Evolutionary conservation across 2,329 filamentous ascomycete species (phyloP).

Genomic region (Venturia asperata): DNA sequence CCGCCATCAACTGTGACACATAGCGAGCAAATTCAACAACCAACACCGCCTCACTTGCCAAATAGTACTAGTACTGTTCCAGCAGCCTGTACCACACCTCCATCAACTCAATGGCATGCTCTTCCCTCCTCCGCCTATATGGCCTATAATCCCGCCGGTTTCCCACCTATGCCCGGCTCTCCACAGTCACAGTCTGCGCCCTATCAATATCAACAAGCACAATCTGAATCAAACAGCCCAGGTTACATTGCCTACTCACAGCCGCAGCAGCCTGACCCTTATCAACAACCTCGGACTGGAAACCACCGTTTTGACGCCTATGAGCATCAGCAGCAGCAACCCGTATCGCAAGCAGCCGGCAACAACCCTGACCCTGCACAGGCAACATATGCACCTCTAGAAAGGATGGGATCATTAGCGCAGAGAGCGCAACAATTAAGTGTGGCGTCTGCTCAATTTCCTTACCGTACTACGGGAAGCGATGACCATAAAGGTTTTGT

Average conservation of each 20-base stretch:
- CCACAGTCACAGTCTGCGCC: not conserved
- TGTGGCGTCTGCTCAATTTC: not conserved
- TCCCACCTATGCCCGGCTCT: not conserved
- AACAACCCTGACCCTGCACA: not conserved
- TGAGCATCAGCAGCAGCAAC: not conserved
- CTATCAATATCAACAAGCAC: slow-evolving; percentile 2
- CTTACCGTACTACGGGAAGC: not conserved
- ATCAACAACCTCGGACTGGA: not conserved
- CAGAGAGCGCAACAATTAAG: slow-evolving; percentile 1
- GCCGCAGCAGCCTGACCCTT: not conserved
- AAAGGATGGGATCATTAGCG: slow-evolving; percentile 1
- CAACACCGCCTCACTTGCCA: not conserved
- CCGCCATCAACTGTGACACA: not conserved
- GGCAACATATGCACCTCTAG: not conserved
- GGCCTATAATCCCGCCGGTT: not conserved
- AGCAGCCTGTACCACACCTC: not conserved
- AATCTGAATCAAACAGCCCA: not conserved
- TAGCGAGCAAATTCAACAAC: not conserved
- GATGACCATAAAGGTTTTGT: not conserved
- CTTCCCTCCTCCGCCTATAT: not conserved
- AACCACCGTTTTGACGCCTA: not conserved
- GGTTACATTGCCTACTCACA: not conserved
- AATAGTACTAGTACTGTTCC: not conserved
- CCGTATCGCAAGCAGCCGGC: not conserved
- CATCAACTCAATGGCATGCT: not conserved